Evolutionary conservation across 2,329 filamentous ascomycete species (phyloP), one percentile per base, ranked within the genome.

Genomic region (Pezicula radicicola): DNA sequence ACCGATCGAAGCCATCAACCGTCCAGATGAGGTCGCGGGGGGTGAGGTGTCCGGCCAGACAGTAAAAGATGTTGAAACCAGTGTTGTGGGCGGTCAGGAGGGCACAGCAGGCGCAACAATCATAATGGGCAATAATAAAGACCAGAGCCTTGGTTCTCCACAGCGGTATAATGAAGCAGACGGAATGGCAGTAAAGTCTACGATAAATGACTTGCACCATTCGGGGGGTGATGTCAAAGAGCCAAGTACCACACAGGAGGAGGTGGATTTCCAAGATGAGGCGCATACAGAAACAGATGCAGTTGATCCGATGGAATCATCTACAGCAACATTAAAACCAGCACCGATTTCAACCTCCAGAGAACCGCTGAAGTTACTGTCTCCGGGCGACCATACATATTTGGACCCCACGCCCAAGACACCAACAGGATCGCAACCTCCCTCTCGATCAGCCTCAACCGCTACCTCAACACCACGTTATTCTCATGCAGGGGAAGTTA

Each of bases 371-470:
- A 52, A 53, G 39, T 49, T 52, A 46, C 51, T 61, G 36, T 57
- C 57, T 41, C 53, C 55, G 40, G 46, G 56, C 13, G 57, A 59
- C n/a, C 46, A 55, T 36, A 67, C 70, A 35, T 83, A 81, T 63
- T 67, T 77, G 18, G 73, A 75, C 55, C 71, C 74, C 50, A 76
- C 73, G 27, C 76, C 73, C 1, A 72, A 70, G 60, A 75, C 69
- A 49, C 74, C 70, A 55, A 65, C 64, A 53, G 63, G 68, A 21
- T 71, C 73, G 16, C 66, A 68, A 46, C 70, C 71, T 45, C 66
- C 73, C 19, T 64, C 72, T n/a, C 65, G 68, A 42, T 62, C 66
- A n/a, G 57, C 60, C 19, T 70, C 64, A 21, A 62, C 47, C 63
- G 54, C 66, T 63, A 52, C 66, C 53, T 63, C 66, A 58, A 53